Evolutionary conservation across 2,329 filamentous ascomycete species (phyloP).

Genomic region (Epichloe bromicola): DNA sequence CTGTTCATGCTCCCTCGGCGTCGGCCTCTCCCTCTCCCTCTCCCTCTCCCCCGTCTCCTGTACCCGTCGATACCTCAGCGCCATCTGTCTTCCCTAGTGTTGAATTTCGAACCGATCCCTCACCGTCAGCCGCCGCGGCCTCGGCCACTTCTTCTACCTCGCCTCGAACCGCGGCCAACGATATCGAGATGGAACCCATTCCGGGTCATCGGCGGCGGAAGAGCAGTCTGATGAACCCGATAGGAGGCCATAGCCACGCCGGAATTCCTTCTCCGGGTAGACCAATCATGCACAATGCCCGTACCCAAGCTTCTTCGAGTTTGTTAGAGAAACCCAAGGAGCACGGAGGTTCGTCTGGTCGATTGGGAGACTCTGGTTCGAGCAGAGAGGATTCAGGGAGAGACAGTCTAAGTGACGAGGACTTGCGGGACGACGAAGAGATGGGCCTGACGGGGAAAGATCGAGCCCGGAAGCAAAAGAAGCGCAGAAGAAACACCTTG

Average conservation of each 20-base stretch:
- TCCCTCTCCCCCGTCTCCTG: neutral
- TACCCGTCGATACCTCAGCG: neutral
- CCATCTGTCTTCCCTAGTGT: slow-evolving; percentile 1
- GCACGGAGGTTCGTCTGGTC: slow-evolving; percentile 12
- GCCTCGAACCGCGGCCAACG: slow-evolving; percentile 16
- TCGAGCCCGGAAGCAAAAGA: slow-evolving; percentile 51
- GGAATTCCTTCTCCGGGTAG: slow-evolving; percentile 11
- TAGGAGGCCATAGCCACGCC: slow-evolving; percentile 11
- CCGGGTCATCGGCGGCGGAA: slow-evolving; percentile 41
- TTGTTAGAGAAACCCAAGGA: slow-evolving; percentile 31
- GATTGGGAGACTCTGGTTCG: slow-evolving; percentile 1
- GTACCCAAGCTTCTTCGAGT: slow-evolving; percentile 8
- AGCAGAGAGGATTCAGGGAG: slow-evolving; percentile 24
- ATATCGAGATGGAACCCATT: slow-evolving; percentile 45
- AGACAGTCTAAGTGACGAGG: slow-evolving; percentile 56
- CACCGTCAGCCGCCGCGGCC: slow-evolving; percentile 2
- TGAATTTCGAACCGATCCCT: slow-evolving; percentile 1
- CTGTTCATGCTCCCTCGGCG: neutral
- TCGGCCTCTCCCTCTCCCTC: neutral
- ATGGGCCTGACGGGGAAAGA: slow-evolving; percentile 69
- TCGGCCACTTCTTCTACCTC: slow-evolving; percentile 8
- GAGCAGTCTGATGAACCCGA: slow-evolving; percentile 38
- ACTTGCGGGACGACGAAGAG: slow-evolving; percentile 76
- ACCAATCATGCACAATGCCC: slow-evolving; percentile 4
- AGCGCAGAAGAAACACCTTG: slow-evolving; percentile 52